phyloP scores from a whole-genome alignment of 768 basidiomycete species.

The Pleurotus eryngii region DNA sequence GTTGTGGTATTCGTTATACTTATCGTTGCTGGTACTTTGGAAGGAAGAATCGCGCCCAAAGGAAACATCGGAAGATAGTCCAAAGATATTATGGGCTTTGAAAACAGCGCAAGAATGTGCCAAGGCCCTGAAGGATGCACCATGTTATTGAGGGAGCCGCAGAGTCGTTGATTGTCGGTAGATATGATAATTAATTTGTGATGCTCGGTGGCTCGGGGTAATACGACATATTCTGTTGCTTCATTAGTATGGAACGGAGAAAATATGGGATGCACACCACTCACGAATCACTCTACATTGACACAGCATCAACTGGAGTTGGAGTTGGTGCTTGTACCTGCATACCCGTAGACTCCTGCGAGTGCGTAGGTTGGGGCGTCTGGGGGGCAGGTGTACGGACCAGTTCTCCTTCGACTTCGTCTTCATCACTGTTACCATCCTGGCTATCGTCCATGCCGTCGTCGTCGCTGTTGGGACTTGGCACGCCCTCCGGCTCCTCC shows the following conservation, averaged over 20 bases:
- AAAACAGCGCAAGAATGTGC: slow-evolving; percentile 36
- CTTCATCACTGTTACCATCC: slow-evolving; percentile 17
- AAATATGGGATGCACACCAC: too few relatives aligned
- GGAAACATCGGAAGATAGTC: slow-evolving; percentile 13
- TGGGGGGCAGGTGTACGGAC: slow-evolving; percentile 1
- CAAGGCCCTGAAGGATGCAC: slow-evolving; percentile 45
- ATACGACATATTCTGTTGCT: too few relatives aligned
- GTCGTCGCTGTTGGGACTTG: slow-evolving; percentile 8
- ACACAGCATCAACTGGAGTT: not conserved
- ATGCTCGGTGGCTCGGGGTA: too few relatives aligned
- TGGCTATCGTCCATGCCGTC: slow-evolving; percentile 14
- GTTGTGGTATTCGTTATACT: slow-evolving; percentile 71
- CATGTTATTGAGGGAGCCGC: slow-evolving; percentile 34
- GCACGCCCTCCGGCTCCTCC: slow-evolving; percentile 9
- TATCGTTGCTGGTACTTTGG: slow-evolving; percentile 50
- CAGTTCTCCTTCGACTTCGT: slow-evolving; percentile 15
- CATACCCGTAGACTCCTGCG: slow-evolving; percentile 7
- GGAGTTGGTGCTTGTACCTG: slow-evolving; percentile 2
- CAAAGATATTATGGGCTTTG: slow-evolving; percentile 37
- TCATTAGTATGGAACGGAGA: too few relatives aligned
- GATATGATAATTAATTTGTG: too few relatives aligned
- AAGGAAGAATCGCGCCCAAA: slow-evolving; percentile 5
- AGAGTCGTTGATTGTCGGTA: too few relatives aligned
- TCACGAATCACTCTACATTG: too few relatives aligned
- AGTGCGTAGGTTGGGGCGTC: not conserved